A percentile compares a stretch with the other conserved stretches of the same genome.
Evolutionary conservation across 345 rosid species (phyloP).

Genomic region (Cochlearia excelsa): DNA sequence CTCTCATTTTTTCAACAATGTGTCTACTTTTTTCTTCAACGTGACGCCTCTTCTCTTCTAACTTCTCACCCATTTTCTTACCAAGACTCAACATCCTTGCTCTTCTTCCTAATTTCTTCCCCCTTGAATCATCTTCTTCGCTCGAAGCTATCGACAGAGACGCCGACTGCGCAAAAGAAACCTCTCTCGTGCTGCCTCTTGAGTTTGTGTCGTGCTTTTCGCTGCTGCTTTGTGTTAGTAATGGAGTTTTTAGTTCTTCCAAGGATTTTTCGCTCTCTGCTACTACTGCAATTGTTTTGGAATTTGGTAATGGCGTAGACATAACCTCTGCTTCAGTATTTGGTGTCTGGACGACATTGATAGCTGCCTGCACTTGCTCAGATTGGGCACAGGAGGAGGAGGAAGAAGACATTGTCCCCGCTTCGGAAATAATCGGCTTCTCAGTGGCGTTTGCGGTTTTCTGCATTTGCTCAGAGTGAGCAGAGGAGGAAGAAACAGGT

Average conservation of each 20-base stretch:
- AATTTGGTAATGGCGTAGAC: slow-evolving; percentile 20
- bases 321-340: slow-evolving; percentile 22
- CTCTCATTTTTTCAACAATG: slow-evolving; percentile 87
- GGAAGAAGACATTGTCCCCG: slow-evolving; percentile 25
- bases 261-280: slow-evolving; percentile 34
- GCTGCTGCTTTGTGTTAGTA: slow-evolving; percentile 36
- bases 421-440: slow-evolving; percentile 25
- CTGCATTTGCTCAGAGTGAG: slow-evolving; percentile 40
- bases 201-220: slow-evolving; percentile 40
- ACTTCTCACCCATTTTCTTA: slow-evolving; percentile 89
- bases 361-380: slow-evolving; percentile 35
- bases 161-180: slow-evolving; percentile 26
- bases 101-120: slow-evolving; percentile 60
- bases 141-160: slow-evolving; percentile 27
- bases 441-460: slow-evolving; percentile 30
- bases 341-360: slow-evolving; percentile 21
- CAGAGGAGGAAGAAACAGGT: slow-evolving; percentile 35
- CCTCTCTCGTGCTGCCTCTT: slow-evolving; percentile 29
- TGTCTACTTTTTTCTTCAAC: slow-evolving; percentile 76
- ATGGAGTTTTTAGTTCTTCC: slow-evolving; percentile 56
- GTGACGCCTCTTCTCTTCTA: slow-evolving; percentile 85
- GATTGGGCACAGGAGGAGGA: slow-evolving; percentile 41
- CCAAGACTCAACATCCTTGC: slow-evolving; percentile 79
- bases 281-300: slow-evolving; percentile 31
- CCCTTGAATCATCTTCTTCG: slow-evolving; percentile 59